A percentile compares a stretch with the other conserved stretches of the same genome.
These are phyloP conservation scores for Globisporangium camurandrum DNA, from an alignment of 352 stramenopile species.

Conservation along the genomic window DNA sequence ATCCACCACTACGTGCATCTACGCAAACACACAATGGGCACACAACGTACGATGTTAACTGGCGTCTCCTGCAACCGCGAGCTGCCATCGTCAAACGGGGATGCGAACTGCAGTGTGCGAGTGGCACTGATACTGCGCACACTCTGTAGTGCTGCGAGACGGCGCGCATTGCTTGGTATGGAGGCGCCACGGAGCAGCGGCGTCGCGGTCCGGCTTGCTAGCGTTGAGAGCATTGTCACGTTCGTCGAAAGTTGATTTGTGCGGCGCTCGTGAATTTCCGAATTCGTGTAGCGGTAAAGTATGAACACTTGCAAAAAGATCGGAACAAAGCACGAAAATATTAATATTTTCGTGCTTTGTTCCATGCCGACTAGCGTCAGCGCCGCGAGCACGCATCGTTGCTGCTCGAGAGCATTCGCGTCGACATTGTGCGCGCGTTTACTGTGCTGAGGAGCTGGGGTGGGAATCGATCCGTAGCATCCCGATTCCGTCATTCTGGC, in stretches of 20 bases:
- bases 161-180: neutral
- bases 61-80: constrained; percentile 43
- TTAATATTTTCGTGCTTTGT: neutral
- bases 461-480: neutral
- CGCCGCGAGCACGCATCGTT: no score
- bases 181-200: constrained; percentile 1
- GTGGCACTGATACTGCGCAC: constrained; percentile 17
- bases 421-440: neutral
- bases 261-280: no score
- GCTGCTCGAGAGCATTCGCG: neutral
- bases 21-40: neutral
- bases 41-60: constrained; percentile 40
- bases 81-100: constrained; percentile 33
- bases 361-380: neutral
- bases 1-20: no score
- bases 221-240: neutral
- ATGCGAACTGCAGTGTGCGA: constrained; percentile 15
- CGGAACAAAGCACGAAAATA: neutral
- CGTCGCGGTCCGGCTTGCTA: neutral
- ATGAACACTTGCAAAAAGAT: no score
- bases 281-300: no score
- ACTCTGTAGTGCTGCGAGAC: neutral
- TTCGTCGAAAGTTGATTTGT: no score
- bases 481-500: neutral
- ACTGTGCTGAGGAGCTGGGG: neutral